Base-by-base conservation (phyloP, 2,329 filamentous ascomycete genomes). In the Aspergillus neoniger region DNA sequence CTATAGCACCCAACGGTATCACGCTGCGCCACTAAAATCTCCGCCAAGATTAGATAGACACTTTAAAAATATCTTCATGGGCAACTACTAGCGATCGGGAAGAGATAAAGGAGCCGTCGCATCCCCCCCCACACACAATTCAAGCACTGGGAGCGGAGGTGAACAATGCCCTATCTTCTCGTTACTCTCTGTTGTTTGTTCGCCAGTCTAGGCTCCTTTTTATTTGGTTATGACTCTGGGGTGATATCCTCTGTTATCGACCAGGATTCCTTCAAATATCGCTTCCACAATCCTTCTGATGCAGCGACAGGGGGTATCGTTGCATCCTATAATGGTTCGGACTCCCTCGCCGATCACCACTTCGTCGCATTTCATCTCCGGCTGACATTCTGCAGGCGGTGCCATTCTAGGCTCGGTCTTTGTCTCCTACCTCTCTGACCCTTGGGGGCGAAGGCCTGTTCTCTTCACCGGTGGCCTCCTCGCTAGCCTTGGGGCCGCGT, bases 151-250 rank as follows among this genome's bases (percentile, higher is more conserved):
- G 6, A 8, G 7, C n/a, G 15, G 25, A 30, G 25, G 32, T 50
- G 47, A 30, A 50, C 25, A 5, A 74, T 74, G 72, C 58, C 69
- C 43, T 72, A 66, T 52, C 47, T 66, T 15, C 67, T 76, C 23
- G 74, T 74, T 49, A 70, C 70, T 15, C 63, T 74, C 32, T 77
- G 69, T 60, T 76, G 80, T 60, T 70, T 74, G 47, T 81, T 82
- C 62, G 79, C 79, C 15, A 77, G 77, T 5, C 72, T 81, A 44
- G 81, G 79, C 21, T 80, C 80, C 39, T 77, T 82, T 57, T 72
- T 82, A 14, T 81, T 81, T 64, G 81, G 80, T 53, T 82, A 82
- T 67, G 80, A 82, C 63, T 70, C 72, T 1, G 75, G 75, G 21
- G 72, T 78, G 23, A 76, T 77, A 55, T 69, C 70, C 19, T 77